Evolutionary conservation across 2,329 filamentous ascomycete species (phyloP).

Genomic region (Lasiodiplodia theobromae): DNA sequence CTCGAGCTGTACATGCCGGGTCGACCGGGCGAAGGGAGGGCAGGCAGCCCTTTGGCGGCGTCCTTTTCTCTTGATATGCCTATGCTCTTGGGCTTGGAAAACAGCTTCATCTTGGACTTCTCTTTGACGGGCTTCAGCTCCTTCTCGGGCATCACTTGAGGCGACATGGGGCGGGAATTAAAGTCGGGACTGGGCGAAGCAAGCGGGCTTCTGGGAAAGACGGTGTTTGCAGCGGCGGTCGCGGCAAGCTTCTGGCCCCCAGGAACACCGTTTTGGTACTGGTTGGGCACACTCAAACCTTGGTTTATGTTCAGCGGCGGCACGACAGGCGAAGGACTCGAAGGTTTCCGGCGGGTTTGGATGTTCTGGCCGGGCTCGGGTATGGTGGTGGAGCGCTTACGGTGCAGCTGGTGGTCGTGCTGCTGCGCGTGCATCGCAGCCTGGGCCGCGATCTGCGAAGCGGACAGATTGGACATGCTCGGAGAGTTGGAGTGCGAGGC

Average conservation of each 20-base stretch:
- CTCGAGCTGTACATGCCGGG: slow-evolving; percentile 70
- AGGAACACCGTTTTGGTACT: slow-evolving; percentile 68
- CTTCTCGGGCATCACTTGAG: slow-evolving; percentile 48
- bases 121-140: slow-evolving; percentile 72
- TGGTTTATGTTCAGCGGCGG: slow-evolving; percentile 29
- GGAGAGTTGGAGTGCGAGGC: slow-evolving; percentile 63
- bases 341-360: slow-evolving; percentile 57
- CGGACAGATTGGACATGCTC: slow-evolving; percentile 60
- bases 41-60: slow-evolving; percentile 63
- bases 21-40: slow-evolving; percentile 75
- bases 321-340: slow-evolving; percentile 58
- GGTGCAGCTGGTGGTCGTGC: slow-evolving; percentile 60
- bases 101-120: slow-evolving; percentile 82
- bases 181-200: slow-evolving; percentile 47
- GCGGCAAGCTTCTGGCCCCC: slow-evolving; percentile 70
- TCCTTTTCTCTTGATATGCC: slow-evolving; percentile 72
- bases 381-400: slow-evolving; percentile 78
- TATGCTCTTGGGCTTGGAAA: slow-evolving; percentile 76
- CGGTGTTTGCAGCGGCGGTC: slow-evolving; percentile 74
- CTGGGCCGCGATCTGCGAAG: slow-evolving; percentile 83
- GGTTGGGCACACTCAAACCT: slow-evolving; percentile 30
- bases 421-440: slow-evolving; percentile 70
- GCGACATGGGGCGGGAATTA: slow-evolving; percentile 35
- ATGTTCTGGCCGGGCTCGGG: slow-evolving; percentile 59
- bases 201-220: slow-evolving; percentile 70